A percentile compares a stretch with the other conserved stretches of the same genome.
Evolutionary conservation across 768 basidiomycete species (phyloP).

Genomic region (Peribolospora kevripleyi): DNA sequence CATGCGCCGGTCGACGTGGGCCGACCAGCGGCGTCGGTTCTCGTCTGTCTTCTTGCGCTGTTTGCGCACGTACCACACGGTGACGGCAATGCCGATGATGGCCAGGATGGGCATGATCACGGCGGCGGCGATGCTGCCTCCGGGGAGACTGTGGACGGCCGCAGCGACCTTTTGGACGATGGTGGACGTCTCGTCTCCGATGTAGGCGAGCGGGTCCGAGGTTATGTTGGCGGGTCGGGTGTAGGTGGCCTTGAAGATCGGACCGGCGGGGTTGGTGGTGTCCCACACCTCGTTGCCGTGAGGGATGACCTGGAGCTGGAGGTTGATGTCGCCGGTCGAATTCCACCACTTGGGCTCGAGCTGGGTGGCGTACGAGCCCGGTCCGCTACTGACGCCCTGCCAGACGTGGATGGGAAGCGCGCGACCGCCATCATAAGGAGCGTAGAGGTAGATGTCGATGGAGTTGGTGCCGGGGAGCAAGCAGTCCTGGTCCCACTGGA

Average conservation of each 20-base stretch:
- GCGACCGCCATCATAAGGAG: conserved; percentile 11
- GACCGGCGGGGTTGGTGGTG: conserved; percentile 16
- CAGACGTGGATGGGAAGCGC: conserved; percentile 15
- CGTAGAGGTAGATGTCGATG: conserved; percentile 20
- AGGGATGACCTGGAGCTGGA: conserved; percentile 18
- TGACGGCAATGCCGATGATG: too few species aligned
- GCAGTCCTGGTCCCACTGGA: conserved; percentile 21
- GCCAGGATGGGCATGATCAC: too few species aligned
- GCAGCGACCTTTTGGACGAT: too few species aligned
- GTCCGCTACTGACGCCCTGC: conserved; percentile 12
- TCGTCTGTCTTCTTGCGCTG: too few species aligned
- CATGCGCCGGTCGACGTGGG: too few species aligned
- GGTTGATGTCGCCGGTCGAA: conserved; percentile 15
- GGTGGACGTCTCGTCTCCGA: too few species aligned
- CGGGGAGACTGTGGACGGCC: too few species aligned
- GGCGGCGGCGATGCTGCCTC: too few species aligned
- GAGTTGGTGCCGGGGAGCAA: conserved; percentile 10
- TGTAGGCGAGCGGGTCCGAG: too few species aligned
- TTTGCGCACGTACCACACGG: too few species aligned
- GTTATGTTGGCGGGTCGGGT: conserved; percentile 7
- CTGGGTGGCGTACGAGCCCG: conserved; percentile 13
- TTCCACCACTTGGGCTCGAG: conserved; percentile 22
- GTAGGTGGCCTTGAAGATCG: conserved; percentile 18
- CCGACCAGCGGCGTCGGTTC: too few species aligned
- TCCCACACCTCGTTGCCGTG: conserved; percentile 12